These are phyloP conservation scores for Coemansia sp. DNA, from an alignment of 192 early-diverging fungal species.

Conservation along the genomic window DNA sequence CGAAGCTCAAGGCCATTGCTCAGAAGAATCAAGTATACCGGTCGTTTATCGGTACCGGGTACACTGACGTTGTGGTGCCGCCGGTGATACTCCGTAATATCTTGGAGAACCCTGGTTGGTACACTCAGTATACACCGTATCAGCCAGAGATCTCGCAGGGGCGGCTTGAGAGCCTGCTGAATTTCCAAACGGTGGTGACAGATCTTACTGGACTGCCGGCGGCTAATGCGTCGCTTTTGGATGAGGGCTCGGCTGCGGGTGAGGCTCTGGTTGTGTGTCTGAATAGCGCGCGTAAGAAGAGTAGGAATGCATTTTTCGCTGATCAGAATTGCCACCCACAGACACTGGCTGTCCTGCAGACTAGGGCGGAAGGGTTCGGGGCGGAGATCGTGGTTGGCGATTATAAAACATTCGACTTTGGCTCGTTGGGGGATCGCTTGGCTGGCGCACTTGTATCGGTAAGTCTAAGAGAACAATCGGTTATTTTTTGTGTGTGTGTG, in stretches of 20 bases:
- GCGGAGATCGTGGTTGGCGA: conserved; percentile 89
- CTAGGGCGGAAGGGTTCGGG: conserved; percentile 93
- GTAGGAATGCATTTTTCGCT: conserved; percentile 88
- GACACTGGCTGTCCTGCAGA: conserved; percentile 91
- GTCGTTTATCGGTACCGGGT: conserved; percentile 96
- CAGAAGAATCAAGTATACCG: conserved; percentile 89
- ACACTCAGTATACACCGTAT: conserved; percentile 99
- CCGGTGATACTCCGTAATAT: conserved; percentile 96
- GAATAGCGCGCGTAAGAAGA: conserved; percentile 69
- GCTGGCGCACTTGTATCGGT: conserved; percentile 88
- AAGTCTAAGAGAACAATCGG: conserved; percentile 31
- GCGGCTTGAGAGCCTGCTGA: conserved; percentile 93
- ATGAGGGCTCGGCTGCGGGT: conserved; percentile 98
- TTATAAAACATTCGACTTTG: conserved; percentile 79
- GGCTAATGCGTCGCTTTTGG: conserved; percentile 96
- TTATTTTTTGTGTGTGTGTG: not conserved
- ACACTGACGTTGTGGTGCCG: conserved; percentile 88
- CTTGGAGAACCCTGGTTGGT: conserved; percentile 99
- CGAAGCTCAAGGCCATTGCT: conserved; percentile 82
- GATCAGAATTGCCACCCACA: conserved; percentile 94
- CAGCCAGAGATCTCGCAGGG: conserved; percentile 99
- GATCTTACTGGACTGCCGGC: conserved; percentile 96
- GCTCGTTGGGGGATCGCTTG: conserved; percentile 72
- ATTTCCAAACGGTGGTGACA: conserved; percentile 96
- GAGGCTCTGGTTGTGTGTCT: conserved; percentile 96